These are phyloP conservation scores for Hygrophoropsis aurantiaca DNA, from an alignment of 768 basidiomycete genomes.

Conservation along the genomic window DNA sequence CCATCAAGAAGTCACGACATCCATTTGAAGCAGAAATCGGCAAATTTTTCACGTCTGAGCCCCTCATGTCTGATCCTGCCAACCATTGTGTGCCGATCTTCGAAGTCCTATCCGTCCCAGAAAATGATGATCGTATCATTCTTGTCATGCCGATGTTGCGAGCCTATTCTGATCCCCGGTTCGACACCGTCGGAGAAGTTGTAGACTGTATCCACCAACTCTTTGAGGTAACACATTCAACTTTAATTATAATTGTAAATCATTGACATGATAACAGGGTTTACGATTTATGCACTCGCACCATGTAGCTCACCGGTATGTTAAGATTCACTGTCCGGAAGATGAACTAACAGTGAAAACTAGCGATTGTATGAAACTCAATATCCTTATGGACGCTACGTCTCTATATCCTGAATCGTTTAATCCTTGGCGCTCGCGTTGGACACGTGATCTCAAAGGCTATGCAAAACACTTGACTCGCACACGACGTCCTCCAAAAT, in stretches of 20 bases:
- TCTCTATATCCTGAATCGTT: slow-evolving; percentile 23
- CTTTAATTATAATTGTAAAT: too few species aligned
- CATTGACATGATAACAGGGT: slow-evolving; percentile 20
- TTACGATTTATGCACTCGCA: slow-evolving; percentile 36
- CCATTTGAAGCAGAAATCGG: slow-evolving; percentile 26
- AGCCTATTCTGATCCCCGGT: slow-evolving; percentile 13
- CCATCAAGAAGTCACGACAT: slow-evolving; percentile 3
- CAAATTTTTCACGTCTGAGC: slow-evolving; percentile 14
- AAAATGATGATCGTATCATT: slow-evolving; percentile 11
- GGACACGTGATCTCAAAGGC: slow-evolving; percentile 19
- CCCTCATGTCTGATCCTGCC: slow-evolving; percentile 2
- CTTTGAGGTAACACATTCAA: slow-evolving; percentile 22
- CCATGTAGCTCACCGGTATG: slow-evolving; percentile 35
- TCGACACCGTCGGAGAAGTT: slow-evolving; percentile 23
- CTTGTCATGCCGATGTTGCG: slow-evolving; percentile 31
- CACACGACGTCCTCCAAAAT: slow-evolving; percentile 27
- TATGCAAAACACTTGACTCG: slow-evolving; percentile 25
- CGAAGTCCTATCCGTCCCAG: slow-evolving; percentile 10
- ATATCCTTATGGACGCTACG: slow-evolving; percentile 32
- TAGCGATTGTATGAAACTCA: slow-evolving; percentile 27
- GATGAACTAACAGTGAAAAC: background rate
- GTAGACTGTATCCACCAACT: slow-evolving; percentile 29
- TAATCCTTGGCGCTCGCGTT: slow-evolving; percentile 15
- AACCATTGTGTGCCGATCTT: slow-evolving; percentile 29
- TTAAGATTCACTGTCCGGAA: background rate